Evolutionary conservation across 176 grass and related monocot species (phyloP), one percentile per base, ranked within the genome.

Genomic region (Echinochloa phyllopogon): DNA sequence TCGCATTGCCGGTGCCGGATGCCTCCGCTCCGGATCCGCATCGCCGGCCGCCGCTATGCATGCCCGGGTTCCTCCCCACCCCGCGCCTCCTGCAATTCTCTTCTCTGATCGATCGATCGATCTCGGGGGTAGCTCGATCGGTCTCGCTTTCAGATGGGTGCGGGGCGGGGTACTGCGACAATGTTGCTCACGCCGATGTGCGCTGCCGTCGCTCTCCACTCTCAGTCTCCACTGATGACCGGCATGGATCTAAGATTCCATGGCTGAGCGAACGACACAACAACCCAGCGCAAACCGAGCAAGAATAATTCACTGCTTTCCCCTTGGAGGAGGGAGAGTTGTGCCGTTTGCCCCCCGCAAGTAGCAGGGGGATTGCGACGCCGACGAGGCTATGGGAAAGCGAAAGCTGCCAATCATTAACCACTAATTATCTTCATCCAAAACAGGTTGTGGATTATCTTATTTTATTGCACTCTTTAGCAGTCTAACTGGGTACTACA

Each of bases 101-200:
- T 10, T 64, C 5, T 4, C 58, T 45, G 59, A 15, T 21, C 74
- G 80, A 88, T 88, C 67, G 68, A 18, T 60, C 56, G 56, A 23
- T 25, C 68, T 48, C 69, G 11, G 6, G 17, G 72, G 23, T 51
- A 27, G 43, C 16, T 73, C 70, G 25, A n/a, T n/a, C n/a, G n/a
- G n/a, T 17, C 56, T 79, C 57, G 87, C 75, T 84, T 88, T 88
- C 65, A 12, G 18, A 36, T 14, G 48, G 53, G 17, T 25, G 8
- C 40, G 41, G 67, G 67, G 67, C 45, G 66, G 66, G 66, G 66
- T 44, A 69, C 20, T 18, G 6, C 6, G 5, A 23, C 43, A 25
- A 13, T 72, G 42, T 69, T 21, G 20, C 29, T 33, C 29, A 72
- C 48, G 64, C 40, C 25, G 14, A 43, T 47, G 69, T 58, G 27